Conservation (phyloP, 495 filamentous ascomycete genomes). For the Rhizodiscina lignyota region DNA sequence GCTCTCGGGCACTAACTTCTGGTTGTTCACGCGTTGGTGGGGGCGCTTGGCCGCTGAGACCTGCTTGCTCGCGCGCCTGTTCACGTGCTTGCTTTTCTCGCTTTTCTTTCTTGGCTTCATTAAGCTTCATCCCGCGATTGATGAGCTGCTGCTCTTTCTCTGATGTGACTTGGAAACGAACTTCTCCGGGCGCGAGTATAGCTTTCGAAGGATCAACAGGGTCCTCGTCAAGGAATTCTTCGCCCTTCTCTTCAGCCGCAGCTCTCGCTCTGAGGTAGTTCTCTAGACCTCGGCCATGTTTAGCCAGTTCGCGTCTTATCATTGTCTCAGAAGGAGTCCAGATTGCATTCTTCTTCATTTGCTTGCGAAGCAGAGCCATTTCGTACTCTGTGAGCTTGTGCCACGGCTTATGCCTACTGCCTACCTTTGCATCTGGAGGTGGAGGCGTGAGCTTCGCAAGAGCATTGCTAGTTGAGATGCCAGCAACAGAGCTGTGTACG, state of each 20-base stretch:
- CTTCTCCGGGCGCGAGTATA: conserved; percentile 29
- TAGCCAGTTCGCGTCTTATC: conserved; percentile 75
- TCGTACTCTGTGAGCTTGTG: conserved; percentile 79
- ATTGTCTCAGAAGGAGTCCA: conserved; percentile 95
- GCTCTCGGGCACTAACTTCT: conserved; percentile 21
- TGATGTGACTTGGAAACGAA: conserved; percentile 26
- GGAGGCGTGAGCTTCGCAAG: conserved; percentile 62
- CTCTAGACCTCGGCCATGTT: conserved; percentile 59
- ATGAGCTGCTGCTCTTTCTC: conserved; percentile 40
- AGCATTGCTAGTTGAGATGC: conserved; percentile 68
- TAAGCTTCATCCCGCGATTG: conserved; percentile 81
- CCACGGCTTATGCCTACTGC: conserved; percentile 74
- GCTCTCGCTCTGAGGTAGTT: conserved; percentile 54
- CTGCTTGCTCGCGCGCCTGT: too few relatives aligned
- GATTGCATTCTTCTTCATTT: conserved; percentile 97
- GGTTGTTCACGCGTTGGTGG: too few relatives aligned
- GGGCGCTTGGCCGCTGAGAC: too few relatives aligned
- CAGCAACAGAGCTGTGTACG: conserved; percentile 34
- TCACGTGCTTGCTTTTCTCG: conserved; percentile 53
- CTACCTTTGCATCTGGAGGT: conserved; percentile 54
- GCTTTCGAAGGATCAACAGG: conserved; percentile 19
- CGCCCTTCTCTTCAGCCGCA: conserved; percentile 49
- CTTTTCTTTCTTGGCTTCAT: conserved; percentile 85
- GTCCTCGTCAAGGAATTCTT: conserved; percentile 35
- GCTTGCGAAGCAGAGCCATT: conserved; percentile 76